Evolutionary conservation across 23 red algal genomes (phyloP).

Genomic region (Gracilaria caudata): DNA sequence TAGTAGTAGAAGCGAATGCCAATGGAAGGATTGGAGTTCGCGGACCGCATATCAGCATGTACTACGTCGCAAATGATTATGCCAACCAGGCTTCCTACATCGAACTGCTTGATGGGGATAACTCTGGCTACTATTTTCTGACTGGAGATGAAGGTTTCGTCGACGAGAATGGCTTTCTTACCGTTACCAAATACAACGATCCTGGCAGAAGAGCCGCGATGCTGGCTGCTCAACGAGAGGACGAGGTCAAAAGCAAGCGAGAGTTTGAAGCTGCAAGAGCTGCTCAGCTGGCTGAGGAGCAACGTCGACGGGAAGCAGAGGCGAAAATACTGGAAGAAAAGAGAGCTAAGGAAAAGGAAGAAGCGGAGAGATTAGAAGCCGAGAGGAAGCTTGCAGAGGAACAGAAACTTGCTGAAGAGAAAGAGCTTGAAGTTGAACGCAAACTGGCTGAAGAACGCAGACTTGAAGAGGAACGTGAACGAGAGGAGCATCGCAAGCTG

Average conservation of each 20-base stretch:
- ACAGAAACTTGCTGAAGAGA: slow-evolving; percentile 19
- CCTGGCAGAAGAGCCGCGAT: background rate
- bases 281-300: slow-evolving; percentile 28
- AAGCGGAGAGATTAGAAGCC: slow-evolving; percentile 10
- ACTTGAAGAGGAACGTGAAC: slow-evolving; percentile 6
- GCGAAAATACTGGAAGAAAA: slow-evolving; percentile 14
- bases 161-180: slow-evolving; percentile 31
- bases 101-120: slow-evolving; percentile 41
- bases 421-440: slow-evolving; percentile 9
- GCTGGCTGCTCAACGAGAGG: slow-evolving; percentile 1
- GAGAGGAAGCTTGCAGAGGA: slow-evolving; percentile 14
- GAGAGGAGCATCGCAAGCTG: background rate
- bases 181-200: slow-evolving; percentile 6
- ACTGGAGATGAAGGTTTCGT: slow-evolving; percentile 57
- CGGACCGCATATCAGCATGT: slow-evolving; percentile 37
- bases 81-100: slow-evolving; percentile 51
- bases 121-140: slow-evolving; percentile 44
- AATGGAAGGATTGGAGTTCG: slow-evolving; percentile 64
- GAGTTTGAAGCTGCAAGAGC: slow-evolving; percentile 42
- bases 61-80: slow-evolving; percentile 51
- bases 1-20: background rate
- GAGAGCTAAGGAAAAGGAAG: slow-evolving; percentile 27
- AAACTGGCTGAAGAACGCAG: background rate
- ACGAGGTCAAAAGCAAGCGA: slow-evolving; percentile 24
- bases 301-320: slow-evolving; percentile 18